Percentiles rank a stretch among this genome's conserved stretches.
phyloP scores from a whole-genome alignment of 2,329 filamentous ascomycete species.

The Ilyonectria mors-panacis region DNA sequence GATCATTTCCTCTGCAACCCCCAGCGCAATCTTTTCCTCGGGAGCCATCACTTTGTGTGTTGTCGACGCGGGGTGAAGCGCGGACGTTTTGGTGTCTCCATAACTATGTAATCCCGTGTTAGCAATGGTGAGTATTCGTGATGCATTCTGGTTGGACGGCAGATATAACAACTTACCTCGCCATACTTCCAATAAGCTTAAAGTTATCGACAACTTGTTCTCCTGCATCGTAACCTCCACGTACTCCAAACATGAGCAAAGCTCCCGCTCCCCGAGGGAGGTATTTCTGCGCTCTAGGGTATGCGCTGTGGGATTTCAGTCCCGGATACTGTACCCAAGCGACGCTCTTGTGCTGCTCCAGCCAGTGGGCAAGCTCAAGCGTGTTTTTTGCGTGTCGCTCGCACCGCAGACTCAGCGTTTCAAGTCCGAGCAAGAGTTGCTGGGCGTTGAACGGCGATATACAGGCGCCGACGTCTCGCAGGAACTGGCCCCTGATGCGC shows the following conservation, averaged over 20 bases:
- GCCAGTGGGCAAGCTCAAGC: slow-evolving; percentile 75
- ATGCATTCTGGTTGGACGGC: too few relatives aligned
- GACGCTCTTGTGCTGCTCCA: slow-evolving; percentile 77
- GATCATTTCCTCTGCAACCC: slow-evolving; percentile 66
- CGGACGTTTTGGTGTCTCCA: slow-evolving; percentile 80
- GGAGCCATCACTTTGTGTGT: slow-evolving; percentile 80
- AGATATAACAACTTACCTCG: slow-evolving; percentile 46
- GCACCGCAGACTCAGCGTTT: slow-evolving; percentile 77
- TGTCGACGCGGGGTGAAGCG: slow-evolving; percentile 81
- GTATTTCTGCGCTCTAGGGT: slow-evolving; percentile 77
- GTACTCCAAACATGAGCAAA: slow-evolving; percentile 80
- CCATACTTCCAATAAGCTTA: slow-evolving; percentile 77
- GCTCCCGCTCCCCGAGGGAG: slow-evolving; percentile 78
- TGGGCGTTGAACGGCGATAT: slow-evolving; percentile 82
- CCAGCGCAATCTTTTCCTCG: slow-evolving; percentile 75
- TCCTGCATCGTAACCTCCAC: slow-evolving; percentile 62
- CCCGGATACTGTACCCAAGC: slow-evolving; percentile 82
- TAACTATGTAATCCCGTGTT: slow-evolving; percentile 64
- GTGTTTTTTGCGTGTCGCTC: slow-evolving; percentile 79
- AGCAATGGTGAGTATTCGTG: too few relatives aligned
- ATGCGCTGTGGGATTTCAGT: slow-evolving; percentile 65
- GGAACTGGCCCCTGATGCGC: slow-evolving; percentile 77
- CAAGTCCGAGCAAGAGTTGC: slow-evolving; percentile 77
- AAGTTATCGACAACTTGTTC: slow-evolving; percentile 77
- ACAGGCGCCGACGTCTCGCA: slow-evolving; percentile 77